Conservation (phyloP, 768 basidiomycete genomes). For the Trametes coccinea region DNA sequence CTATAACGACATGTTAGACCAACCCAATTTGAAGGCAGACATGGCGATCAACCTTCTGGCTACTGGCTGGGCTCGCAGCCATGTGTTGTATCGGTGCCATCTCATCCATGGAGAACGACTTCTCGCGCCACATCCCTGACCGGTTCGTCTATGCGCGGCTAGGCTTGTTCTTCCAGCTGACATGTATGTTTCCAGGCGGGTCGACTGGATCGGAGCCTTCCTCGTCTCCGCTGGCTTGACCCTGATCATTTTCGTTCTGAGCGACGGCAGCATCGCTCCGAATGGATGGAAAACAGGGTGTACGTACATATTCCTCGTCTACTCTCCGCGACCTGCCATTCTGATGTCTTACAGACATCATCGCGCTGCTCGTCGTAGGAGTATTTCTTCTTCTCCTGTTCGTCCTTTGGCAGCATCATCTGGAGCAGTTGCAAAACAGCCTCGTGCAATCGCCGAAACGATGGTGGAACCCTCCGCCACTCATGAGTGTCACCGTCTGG, state of each 20-base stretch:
- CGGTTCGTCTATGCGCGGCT: background rate
- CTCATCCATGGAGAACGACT: constrained; percentile 63
- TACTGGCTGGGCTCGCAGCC: constrained; percentile 57
- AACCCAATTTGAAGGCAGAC: constrained; percentile 30
- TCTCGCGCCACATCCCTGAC: constrained; percentile 32
- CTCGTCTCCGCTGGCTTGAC: constrained; percentile 66
- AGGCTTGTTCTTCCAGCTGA: background rate
- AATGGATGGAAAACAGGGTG: constrained; percentile 61
- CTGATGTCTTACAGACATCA: constrained; percentile 52
- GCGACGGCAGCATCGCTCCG: constrained; percentile 60
- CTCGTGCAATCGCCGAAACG: background rate
- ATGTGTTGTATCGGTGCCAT: constrained; percentile 53
- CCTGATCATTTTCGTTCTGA: constrained; percentile 71
- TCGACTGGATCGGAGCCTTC: constrained; percentile 79
- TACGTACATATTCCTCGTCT: constrained; percentile 32
- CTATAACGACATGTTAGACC: too few relatives aligned
- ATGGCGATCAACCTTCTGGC: constrained; percentile 71
- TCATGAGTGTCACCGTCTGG: constrained; percentile 68
- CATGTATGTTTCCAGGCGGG: constrained; percentile 32
- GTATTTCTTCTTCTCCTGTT: constrained; percentile 59
- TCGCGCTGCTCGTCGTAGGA: constrained; percentile 64
- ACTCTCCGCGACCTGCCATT: background rate
- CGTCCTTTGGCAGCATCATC: constrained; percentile 62
- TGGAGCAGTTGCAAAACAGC: constrained; percentile 43
- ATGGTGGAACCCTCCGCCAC: constrained; percentile 52